Percentiles rank a stretch among this genome's conserved stretches.
phyloP scores from a whole-genome alignment of 441 rosid genomes.

The Brassica balearica region DNA sequence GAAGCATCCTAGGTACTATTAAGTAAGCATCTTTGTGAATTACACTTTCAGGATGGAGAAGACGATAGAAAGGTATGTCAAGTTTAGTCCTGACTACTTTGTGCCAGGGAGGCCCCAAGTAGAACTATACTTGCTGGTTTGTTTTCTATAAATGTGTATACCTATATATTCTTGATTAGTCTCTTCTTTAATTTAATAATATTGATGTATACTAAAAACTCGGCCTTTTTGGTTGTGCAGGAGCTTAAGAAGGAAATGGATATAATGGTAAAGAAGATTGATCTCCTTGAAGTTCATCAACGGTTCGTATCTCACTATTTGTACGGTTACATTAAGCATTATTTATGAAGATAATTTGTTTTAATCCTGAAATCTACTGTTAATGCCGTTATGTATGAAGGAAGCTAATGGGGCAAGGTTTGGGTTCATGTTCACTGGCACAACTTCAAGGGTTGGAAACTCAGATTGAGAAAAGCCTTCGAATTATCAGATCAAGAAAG shows the following conservation, averaged over 20 bases:
- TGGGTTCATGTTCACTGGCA: slow-evolving; percentile 50
- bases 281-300: slow-evolving; percentile 49
- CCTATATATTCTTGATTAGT: not conserved
- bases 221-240: slow-evolving; percentile 22
- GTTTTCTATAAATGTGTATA: not conserved
- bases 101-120: slow-evolving; percentile 16
- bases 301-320: slow-evolving; percentile 47
- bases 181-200: not conserved
- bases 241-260: slow-evolving; percentile 51
- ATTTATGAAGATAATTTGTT: not conserved
- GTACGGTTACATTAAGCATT: not conserved
- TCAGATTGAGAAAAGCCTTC: slow-evolving; percentile 65
- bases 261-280: slow-evolving; percentile 55
- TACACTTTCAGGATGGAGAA: too few relatives aligned
- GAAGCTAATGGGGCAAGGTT: slow-evolving; percentile 61
- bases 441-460: slow-evolving; percentile 56
- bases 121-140: slow-evolving; percentile 57
- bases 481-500: slow-evolving; percentile 66
- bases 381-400: slow-evolving; percentile 42
- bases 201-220: not conserved
- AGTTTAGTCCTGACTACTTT: too few relatives aligned
- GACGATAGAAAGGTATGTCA: too few relatives aligned
- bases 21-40: too few relatives aligned
- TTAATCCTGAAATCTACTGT: not conserved
- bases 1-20: not conserved